phyloP scores from a whole-genome alignment of 345 rosid species.

The Physaria fendleri region DNA sequence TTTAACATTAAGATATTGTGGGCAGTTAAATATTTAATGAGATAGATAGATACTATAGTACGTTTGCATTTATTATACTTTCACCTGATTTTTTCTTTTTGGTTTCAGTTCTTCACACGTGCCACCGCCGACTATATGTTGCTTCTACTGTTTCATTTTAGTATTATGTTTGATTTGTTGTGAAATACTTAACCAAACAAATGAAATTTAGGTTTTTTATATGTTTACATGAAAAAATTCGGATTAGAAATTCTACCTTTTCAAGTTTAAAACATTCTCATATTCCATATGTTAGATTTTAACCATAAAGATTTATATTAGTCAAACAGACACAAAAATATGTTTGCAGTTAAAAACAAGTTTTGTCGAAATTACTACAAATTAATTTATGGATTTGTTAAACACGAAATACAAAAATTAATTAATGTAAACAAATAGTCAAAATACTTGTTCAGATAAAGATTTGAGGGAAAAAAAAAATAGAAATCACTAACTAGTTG shows the following conservation, averaged over 20 bases:
- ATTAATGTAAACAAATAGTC: background rate
- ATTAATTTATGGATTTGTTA: background rate
- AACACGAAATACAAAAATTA: background rate
- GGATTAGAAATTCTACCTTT: too few species aligned
- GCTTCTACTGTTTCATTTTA: background rate
- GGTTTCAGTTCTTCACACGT: constrained; percentile 22
- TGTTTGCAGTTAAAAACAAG: too few species aligned
- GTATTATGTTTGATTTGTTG: background rate
- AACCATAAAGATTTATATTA: too few species aligned
- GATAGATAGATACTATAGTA: constrained; percentile 27
- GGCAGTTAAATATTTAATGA: constrained; percentile 27
- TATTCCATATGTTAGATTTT: background rate
- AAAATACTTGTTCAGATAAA: too few species aligned
- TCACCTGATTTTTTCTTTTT: constrained; percentile 20
- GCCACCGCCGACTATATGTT: constrained; percentile 29
- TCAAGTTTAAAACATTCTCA: too few species aligned
- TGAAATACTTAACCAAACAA: background rate
- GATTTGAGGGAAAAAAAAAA: too few species aligned
- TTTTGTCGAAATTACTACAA: too few species aligned
- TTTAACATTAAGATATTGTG: constrained; percentile 33
- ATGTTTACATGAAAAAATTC: too few species aligned
- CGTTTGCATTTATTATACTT: constrained; percentile 18
- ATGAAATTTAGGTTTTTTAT: too few species aligned
- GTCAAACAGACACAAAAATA: too few species aligned
- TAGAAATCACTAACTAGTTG: too few species aligned